Conservation (phyloP, 495 filamentous ascomycete genomes). For the Pyronema domesticum region DNA sequence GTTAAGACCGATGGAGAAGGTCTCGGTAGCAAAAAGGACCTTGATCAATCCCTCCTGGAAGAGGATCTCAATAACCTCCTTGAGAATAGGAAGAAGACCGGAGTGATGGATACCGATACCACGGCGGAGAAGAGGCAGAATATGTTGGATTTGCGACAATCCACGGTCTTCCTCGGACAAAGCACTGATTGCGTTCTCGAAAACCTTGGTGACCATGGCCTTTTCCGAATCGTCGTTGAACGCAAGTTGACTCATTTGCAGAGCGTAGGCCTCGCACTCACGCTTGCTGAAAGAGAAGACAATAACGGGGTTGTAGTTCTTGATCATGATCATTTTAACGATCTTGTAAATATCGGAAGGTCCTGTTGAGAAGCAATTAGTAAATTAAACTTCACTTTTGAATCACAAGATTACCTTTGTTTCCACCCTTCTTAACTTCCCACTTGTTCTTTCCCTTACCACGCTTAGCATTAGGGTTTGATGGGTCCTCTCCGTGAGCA, state of each 20-base stretch:
- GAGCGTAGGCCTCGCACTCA: slow-evolving; percentile 71
- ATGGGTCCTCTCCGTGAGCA: slow-evolving; percentile 67
- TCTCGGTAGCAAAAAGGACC: slow-evolving; percentile 92
- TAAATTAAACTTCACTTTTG: not conserved
- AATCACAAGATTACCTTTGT: slow-evolving; percentile 28
- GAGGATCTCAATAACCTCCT: slow-evolving; percentile 96
- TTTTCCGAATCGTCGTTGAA: slow-evolving; percentile 98
- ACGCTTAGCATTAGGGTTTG: slow-evolving; percentile 54
- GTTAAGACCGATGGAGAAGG: slow-evolving; percentile 95
- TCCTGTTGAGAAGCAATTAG: slow-evolving; percentile 16
- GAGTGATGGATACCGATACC: slow-evolving; percentile 97
- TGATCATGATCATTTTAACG: slow-evolving; percentile 93
- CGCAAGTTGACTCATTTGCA: slow-evolving; percentile 67
- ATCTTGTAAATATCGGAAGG: slow-evolving; percentile 88
- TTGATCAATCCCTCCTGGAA: slow-evolving; percentile 98
- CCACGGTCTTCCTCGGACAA: slow-evolving; percentile 78
- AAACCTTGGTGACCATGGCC: slow-evolving; percentile 84
- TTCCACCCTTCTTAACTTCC: slow-evolving; percentile 71
- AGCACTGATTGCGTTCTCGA: slow-evolving; percentile 72
- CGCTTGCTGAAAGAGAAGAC: slow-evolving; percentile 99
- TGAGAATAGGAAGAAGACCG: slow-evolving; percentile 83
- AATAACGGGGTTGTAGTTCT: slow-evolving; percentile 90
- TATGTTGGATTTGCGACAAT: slow-evolving; percentile 76
- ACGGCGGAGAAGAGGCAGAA: slow-evolving; percentile 71
- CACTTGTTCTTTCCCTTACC: slow-evolving; percentile 84